A percentile compares a stretch with the other conserved stretches of the same genome.
Conservation (phyloP, 1,139 yeast genomes). For the Debaryomycetaceae sp. region DNA sequence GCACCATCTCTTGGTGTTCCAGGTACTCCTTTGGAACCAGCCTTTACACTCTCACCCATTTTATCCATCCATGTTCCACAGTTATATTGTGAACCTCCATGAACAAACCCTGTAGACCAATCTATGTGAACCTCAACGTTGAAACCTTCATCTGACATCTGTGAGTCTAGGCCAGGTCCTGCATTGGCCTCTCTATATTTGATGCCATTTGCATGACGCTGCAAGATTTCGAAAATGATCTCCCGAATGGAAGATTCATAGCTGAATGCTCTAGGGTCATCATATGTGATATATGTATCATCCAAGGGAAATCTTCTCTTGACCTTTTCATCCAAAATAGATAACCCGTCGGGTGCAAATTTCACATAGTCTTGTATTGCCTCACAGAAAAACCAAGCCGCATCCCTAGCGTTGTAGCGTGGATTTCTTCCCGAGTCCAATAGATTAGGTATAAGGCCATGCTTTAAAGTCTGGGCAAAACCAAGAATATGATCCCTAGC, state of each 20-base stretch:
- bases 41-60: slow-evolving; percentile 90
- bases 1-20: slow-evolving; percentile 99
- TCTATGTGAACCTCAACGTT: slow-evolving; percentile 78
- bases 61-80: slow-evolving; percentile 99
- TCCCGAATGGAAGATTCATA: slow-evolving; percentile 70
- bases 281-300: slow-evolving; percentile 69
- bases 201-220: slow-evolving; percentile 86
- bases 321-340: slow-evolving; percentile 67
- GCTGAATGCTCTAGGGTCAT: slow-evolving; percentile 73
- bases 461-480: slow-evolving; percentile 89
- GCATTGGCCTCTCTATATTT: slow-evolving; percentile 94
- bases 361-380: slow-evolving; percentile 77
- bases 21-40: slow-evolving; percentile 84
- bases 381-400: slow-evolving; percentile 92
- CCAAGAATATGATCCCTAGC: slow-evolving; percentile 80
- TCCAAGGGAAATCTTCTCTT: slow-evolving; percentile 85
- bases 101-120: slow-evolving; percentile 83
- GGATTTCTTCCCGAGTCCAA: slow-evolving; percentile 93
- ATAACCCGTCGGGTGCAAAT: slow-evolving; percentile 65
- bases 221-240: slow-evolving; percentile 72
- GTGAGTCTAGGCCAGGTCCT: slow-evolving; percentile 81
- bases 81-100: slow-evolving; percentile 88
- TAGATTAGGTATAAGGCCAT: slow-evolving; percentile 90
- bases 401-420: slow-evolving; percentile 93
- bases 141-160: slow-evolving; percentile 91